Base-by-base conservation (phyloP, 2,329 filamentous ascomycete genomes). In the Pseudogymnoascus sp. region DNA sequence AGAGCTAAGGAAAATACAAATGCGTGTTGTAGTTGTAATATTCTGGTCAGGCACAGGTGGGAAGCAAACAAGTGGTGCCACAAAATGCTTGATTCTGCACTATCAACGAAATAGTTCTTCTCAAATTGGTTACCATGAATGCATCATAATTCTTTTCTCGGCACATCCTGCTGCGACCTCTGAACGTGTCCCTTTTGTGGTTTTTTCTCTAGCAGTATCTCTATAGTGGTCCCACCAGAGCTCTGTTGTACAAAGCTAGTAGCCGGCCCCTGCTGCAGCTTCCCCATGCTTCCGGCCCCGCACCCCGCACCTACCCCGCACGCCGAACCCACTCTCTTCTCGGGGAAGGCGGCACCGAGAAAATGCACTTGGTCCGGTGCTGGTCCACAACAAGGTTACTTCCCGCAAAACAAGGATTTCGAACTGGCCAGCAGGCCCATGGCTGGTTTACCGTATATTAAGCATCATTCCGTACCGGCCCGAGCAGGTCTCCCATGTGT, bases 341-440 rank as follows among this genome's bases (percentile, higher is more conserved):
- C 50, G 50, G 50, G 50, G 50, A 56, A 56, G 26, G 50, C 50
- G 50, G 50, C 26, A 31, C 50, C 50, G 50, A 56, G 50, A 56
- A 31, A 56, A 56, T 12, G 28, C 10, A 4, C 26, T 6, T 56
- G 46, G 46, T 19, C 46, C 5, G 10, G 19, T 31, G n/a, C n/a
- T 56, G 8, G n/a, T 50, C 26, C n/a, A 31, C 26, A 2, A 4
- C 26, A 56, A 19, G 14, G 8, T 33, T 19, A 19, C 46, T 19
- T 56, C 50, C 50, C 10, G n/a, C 24, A 56, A 56, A 12, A 31
- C 50, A 56, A 56, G 50, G 50, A 26, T 33, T 33, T 33, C 28
- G n/a, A 16, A 19, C n/a, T 3, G 2, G 28, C n/a, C 50, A 56
- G 19, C 50, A 33, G 28, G 28, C 28, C 10, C 26, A 19, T 56